phyloP scores from a whole-genome alignment of 257 asterid species.

The Primulina huaijiensis region DNA sequence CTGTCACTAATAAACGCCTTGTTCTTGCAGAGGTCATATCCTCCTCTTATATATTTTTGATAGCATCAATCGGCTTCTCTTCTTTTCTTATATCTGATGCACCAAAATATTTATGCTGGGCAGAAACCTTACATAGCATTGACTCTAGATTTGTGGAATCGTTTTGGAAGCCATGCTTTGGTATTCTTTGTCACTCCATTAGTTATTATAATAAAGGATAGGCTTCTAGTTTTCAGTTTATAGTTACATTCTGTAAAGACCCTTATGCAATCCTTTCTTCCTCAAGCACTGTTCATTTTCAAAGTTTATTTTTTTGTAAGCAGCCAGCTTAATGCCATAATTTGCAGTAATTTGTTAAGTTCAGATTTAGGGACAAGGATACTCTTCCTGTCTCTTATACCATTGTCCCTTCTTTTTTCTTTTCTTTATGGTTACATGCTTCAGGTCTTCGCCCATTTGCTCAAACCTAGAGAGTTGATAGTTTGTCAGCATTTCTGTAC shows the following conservation, averaged over 20 bases:
- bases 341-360: not conserved
- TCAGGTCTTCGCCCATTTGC: not conserved
- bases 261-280: not conserved
- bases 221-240: not conserved
- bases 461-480: not conserved
- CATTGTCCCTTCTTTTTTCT: not conserved
- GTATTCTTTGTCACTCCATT: not conserved
- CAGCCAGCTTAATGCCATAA: not conserved
- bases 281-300: not conserved
- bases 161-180: not conserved
- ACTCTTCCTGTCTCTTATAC: not conserved
- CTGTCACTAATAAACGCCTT: not conserved
- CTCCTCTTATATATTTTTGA: not conserved
- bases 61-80: not conserved
- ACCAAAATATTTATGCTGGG: not conserved
- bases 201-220: not conserved
- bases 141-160: not conserved
- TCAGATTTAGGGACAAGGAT: not conserved
- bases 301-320: not conserved
- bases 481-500: not conserved
- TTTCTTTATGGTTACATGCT: not conserved
- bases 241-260: not conserved
- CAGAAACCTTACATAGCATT: not conserved
- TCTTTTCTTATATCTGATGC: not conserved
- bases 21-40: not conserved